Percentiles rank a stretch among this genome's conserved stretches.
These are phyloP conservation scores for Talaromyces sp. DNA, from an alignment of 2,329 filamentous ascomycete species.

Conservation along the genomic window DNA sequence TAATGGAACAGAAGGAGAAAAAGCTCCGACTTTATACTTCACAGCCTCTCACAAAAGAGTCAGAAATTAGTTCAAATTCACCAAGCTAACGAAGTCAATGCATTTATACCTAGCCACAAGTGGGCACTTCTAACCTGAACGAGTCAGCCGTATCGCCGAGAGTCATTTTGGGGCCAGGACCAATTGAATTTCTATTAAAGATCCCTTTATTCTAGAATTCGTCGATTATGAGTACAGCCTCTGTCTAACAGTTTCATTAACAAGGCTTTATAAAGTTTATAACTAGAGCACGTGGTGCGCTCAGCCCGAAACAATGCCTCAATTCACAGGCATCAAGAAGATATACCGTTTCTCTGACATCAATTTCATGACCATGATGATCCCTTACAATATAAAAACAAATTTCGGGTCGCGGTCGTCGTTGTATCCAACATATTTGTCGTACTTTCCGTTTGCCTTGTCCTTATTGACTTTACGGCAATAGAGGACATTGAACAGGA, in stretches of 20 bases:
- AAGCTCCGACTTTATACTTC: not conserved
- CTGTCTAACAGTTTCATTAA: not conserved
- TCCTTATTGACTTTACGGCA: conserved; percentile 64
- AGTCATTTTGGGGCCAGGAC: not conserved
- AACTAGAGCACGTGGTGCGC: not conserved
- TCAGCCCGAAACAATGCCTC: not conserved
- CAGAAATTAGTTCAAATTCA: not conserved
- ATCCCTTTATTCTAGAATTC: not conserved
- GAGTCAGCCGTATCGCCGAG: not conserved
- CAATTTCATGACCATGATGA: not conserved
- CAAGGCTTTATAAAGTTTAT: not conserved
- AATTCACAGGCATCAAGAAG: not conserved
- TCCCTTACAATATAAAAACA: conserved; percentile 56
- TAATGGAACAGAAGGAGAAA: not conserved
- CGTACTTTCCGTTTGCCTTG: conserved; percentile 61
- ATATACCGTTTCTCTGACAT: not conserved
- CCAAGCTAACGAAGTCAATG: not conserved
- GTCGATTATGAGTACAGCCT: not conserved
- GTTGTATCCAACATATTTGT: conserved; percentile 55
- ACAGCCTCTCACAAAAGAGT: not conserved
- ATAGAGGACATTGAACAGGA: conserved; percentile 61
- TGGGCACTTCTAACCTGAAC: not conserved
- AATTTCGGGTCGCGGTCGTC: conserved; percentile 66
- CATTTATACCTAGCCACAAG: not conserved
- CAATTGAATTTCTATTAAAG: not conserved